Base-by-base conservation (phyloP, 2,329 filamentous ascomycete species). In the Pseudogymnoascus sp. region DNA sequence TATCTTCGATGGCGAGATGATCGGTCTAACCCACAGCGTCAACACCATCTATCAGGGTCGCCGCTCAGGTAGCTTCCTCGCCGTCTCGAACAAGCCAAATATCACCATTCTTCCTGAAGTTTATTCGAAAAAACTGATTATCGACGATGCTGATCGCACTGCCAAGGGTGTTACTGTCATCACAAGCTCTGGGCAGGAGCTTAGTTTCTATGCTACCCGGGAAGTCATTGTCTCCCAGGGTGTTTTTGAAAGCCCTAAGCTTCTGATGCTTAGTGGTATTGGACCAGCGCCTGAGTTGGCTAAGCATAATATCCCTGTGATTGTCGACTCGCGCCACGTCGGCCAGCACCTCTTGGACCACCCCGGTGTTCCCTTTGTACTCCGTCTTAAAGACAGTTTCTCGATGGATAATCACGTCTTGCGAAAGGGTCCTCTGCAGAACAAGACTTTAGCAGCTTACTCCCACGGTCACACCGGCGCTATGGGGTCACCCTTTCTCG, bases 1-100 rank as follows among this genome's bases (percentile, higher is more conserved):
- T 60, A 79, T 86, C 40, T 84, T 81, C 66, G 76, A 80, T 61
- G 83, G 83, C 10, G 73, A 76, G 6, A 81, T 84, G 78, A 69
- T 72, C 33, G 82, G 83, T 2, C 75, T 86, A 1, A 77, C 75
- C 40, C 76, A 83, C 45, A 79, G 79, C 66, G 75, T 82, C 60
- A 79, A 83, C 70, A 78, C 77, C 40, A 85, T 86, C 67, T 83
- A 86, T 72, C 74, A 81, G 7, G 83, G 83, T n/a, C 72, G 74
- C 61, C 78, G 83, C 15, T 81, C 80, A 1, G 78, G 76, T 0
- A 80, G 78, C 65, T 82, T 76, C 66, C 71, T 81, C 0, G 83
- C 80, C 0, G 83, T 87, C 13, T 10, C 25, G 39, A 71, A 76
- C 60, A 83, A 85, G 72, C 73, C 76, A 10, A 86, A 86, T 64